Percentiles rank a stretch among this genome's conserved stretches.
These are phyloP conservation scores for Luffa acutangula DNA, from an alignment of 306 rosid genomes.

Conservation along the genomic window DNA sequence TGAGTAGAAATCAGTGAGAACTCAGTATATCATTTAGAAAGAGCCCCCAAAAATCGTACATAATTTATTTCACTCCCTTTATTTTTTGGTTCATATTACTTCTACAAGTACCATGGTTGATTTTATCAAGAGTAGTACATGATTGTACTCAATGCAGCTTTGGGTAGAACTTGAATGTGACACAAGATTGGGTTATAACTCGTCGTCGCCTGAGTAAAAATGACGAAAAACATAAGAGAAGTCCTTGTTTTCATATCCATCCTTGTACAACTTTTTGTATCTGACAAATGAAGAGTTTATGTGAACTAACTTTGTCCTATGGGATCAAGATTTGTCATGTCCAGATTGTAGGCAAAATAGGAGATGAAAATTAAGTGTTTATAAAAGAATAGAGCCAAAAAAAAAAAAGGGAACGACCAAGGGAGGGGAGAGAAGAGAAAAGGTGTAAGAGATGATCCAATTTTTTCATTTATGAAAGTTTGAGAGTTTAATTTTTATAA, in stretches of 20 bases:
- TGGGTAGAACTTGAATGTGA: neutral
- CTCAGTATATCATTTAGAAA: neutral
- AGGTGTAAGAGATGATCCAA: neutral
- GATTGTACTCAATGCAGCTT: neutral
- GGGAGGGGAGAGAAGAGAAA: neutral
- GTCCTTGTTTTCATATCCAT: conserved; percentile 53
- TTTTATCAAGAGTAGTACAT: neutral
- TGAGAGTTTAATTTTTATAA: no score
- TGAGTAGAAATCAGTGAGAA: neutral
- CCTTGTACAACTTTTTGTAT: conserved; percentile 50
- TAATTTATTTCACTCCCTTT: neutral
- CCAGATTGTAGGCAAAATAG: neutral
- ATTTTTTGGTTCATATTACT: neutral
- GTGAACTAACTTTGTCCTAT: neutral
- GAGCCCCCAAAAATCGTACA: neutral
- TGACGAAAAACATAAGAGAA: conserved; percentile 79
- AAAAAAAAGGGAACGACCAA: neutral
- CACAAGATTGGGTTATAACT: conserved; percentile 1
- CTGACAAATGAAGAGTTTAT: conserved; percentile 19
- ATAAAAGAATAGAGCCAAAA: neutral
- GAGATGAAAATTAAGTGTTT: neutral
- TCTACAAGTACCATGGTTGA: neutral
- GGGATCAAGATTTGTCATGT: neutral
- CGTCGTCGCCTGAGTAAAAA: conserved; percentile 53
- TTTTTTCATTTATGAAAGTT: no score